Conservation (phyloP, 2,329 filamentous ascomycete genomes). For the Pleurostoma richardsiae region DNA sequence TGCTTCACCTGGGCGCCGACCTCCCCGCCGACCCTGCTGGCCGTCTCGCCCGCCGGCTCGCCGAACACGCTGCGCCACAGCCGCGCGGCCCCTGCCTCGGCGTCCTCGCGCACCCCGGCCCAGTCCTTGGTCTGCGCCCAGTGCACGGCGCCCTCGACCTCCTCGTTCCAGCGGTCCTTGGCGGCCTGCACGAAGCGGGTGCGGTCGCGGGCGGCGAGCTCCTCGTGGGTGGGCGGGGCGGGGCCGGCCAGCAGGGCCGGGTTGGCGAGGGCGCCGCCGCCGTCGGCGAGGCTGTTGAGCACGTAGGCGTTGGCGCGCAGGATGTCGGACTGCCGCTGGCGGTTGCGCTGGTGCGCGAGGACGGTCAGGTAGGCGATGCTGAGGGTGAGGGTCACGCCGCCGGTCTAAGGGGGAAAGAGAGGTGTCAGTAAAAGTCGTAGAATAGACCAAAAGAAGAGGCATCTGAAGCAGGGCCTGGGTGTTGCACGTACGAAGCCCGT, state of each 20-base stretch:
- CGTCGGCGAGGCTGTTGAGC: constrained; percentile 48
- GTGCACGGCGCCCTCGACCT: constrained; percentile 61
- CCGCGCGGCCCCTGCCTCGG: constrained; percentile 44
- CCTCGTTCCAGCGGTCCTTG: constrained; percentile 75
- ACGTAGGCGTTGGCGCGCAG: constrained; percentile 53
- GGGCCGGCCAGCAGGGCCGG: constrained; percentile 25
- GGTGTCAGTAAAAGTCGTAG: constrained; percentile 4
- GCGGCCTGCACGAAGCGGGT: constrained; percentile 58
- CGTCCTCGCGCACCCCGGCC: constrained; percentile 53
- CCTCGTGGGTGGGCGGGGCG: constrained; percentile 39
- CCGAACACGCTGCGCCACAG: constrained; percentile 37
- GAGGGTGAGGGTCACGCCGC: constrained; percentile 71
- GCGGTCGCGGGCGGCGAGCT: constrained; percentile 45
- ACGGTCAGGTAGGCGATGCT: constrained; percentile 68
- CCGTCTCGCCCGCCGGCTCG: constrained; percentile 25
- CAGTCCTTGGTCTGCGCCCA: constrained; percentile 65
- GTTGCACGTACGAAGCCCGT: constrained; percentile 62
- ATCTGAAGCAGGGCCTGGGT: neutral
- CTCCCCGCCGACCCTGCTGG: constrained; percentile 15
- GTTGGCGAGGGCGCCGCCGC: constrained; percentile 7
- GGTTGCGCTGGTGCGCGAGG: constrained; percentile 64
- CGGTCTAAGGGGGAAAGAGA: constrained; percentile 44
- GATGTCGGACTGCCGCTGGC: constrained; percentile 50
- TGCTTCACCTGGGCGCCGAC: constrained; percentile 8
- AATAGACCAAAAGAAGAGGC: neutral